Conservation (phyloP, 495 filamentous ascomycete genomes). For the Aspergillus carlsbadensis region DNA sequence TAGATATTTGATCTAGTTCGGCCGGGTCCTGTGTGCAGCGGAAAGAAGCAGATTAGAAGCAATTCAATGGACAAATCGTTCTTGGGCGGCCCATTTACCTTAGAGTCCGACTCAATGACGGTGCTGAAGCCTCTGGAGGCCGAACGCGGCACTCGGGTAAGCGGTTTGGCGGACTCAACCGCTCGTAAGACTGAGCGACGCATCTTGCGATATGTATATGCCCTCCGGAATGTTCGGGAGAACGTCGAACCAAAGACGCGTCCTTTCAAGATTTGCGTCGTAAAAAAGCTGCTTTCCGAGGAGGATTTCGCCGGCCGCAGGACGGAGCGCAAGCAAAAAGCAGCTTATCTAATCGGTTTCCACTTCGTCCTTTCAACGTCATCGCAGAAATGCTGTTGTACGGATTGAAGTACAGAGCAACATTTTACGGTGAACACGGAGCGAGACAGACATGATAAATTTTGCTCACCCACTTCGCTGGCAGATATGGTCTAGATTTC, state of each 20-base stretch:
- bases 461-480: no score
- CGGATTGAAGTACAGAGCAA: no score
- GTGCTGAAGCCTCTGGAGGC: conserved; percentile 45
- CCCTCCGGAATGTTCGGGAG: background rate
- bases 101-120: conserved; percentile 32
- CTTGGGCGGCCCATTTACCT: conserved; percentile 30
- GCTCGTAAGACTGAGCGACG: conserved; percentile 49
- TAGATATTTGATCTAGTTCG: conserved; percentile 85
- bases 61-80: background rate
- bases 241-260: conserved; percentile 5
- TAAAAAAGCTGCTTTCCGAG: conserved; percentile 17
- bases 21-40: conserved; percentile 67
- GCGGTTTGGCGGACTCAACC: conserved; percentile 42
- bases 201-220: conserved; percentile 24
- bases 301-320: conserved; percentile 20
- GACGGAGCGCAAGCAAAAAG: conserved; percentile 16
- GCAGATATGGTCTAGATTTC: background rate
- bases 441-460: no score
- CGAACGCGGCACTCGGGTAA: conserved; percentile 38
- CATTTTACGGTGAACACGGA: no score
- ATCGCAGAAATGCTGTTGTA: background rate
- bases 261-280: conserved; percentile 5
- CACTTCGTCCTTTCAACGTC: background rate
- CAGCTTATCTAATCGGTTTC: conserved; percentile 28
- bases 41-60: conserved; percentile 6